Evolutionary conservation across 305 asterid species (phyloP), one percentile per base, ranked within the genome.

Genomic region (Caryopteris hybrid): DNA sequence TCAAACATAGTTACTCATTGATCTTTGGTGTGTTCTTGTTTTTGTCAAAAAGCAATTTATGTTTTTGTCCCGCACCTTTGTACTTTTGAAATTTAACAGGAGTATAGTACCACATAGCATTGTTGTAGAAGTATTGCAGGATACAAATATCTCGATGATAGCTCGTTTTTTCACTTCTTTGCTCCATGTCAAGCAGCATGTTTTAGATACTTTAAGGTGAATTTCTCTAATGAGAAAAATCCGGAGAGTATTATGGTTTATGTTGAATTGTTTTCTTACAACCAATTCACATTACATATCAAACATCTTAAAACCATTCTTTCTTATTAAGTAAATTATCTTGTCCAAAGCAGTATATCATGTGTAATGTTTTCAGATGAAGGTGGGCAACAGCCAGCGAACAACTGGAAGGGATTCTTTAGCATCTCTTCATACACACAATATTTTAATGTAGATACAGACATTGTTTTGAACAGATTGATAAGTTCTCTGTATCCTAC

Each of bases 381-480:
- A 59, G 88, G 81, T 71, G 92, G 74, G 46, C 84, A 79, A 65
- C 94, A 83, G 58, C 74, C 92, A 54, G 73, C 86, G 64, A 88
- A 64, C 83, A 83, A 78, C 79, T 88, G 96, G 96, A 83, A 79
- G 45, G 96, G 98, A 45, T 47, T 86, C 16, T 86, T 92, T 64
- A 92, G 84, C 66, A 63, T 92, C 78, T 85, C 87, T 14, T 92
- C 98, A 1, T 92, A 90, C 73, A 86, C 89, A 20, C 96, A 92
- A 56, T 92, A 90, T 78, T 92, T 86, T 80, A 85, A 88, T 39
- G 94, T 92, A 58, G 97, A 88, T 78, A 88, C 97, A n/a, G 95
- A 90, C 68, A 63, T 85, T 5, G 92, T 88, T 75, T 71, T 88
- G 75, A 92, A 85, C 89, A 85, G 97, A 85, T 67, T 92, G 85